These are phyloP conservation scores for Rhynchospora breviuscula DNA, from an alignment of 176 grass and related monocot genomes.

Conservation along the genomic window DNA sequence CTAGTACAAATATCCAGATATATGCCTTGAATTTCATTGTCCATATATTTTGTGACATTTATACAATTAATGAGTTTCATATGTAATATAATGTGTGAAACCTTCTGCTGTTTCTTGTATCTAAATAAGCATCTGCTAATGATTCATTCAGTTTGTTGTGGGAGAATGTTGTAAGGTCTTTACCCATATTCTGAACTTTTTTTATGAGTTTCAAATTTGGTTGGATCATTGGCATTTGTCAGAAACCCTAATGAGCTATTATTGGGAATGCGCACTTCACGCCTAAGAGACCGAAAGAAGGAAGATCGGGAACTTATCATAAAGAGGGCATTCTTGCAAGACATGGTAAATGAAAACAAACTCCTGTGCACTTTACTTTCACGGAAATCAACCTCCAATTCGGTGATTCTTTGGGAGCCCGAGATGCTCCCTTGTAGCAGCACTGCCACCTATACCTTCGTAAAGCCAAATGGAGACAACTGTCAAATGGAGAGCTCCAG, in stretches of 20 bases:
- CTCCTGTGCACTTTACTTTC: constrained; percentile 53
- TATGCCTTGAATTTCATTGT: neutral
- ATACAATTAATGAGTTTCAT: neutral
- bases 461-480: constrained; percentile 26
- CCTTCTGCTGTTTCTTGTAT: neutral
- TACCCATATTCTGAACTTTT: neutral
- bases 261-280: constrained; percentile 66
- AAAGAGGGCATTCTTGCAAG: constrained; percentile 84
- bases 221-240: constrained; percentile 25
- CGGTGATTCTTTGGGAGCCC: constrained; percentile 81
- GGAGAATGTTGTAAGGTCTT: neutral
- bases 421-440: constrained; percentile 54
- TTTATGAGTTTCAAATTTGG: neutral
- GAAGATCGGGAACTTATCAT: constrained; percentile 89
- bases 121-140: neutral
- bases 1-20: neutral
- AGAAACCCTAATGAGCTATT: constrained; percentile 73
- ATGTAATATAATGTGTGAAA: neutral
- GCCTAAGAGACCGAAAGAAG: constrained; percentile 79
- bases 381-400: constrained; percentile 48
- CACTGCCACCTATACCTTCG: constrained; percentile 29
- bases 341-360: constrained; percentile 85
- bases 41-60: neutral
- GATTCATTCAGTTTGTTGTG: neutral
- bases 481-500: constrained; percentile 15